Base-by-base conservation (phyloP, 2,329 filamentous ascomycete genomes). In the Cercospora beticola region DNA sequence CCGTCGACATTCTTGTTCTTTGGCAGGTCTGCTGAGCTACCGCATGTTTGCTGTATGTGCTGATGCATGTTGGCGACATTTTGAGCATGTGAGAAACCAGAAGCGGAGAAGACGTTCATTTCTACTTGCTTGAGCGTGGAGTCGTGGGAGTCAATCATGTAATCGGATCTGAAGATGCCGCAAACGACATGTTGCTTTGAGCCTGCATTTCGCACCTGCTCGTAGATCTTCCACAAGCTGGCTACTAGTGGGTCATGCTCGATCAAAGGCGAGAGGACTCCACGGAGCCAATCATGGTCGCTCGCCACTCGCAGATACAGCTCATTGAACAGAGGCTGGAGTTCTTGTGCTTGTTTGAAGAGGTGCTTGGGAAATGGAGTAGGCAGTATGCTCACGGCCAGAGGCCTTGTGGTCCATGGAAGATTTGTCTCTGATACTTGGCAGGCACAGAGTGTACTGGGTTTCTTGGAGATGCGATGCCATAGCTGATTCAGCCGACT, bases 251-350 rank as follows among this genome's bases (percentile, higher is more conserved):
- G 73, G 33, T 82, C 80, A 3, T 74, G 71, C 10, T 76, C 71
- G 6, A 79, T 73, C 7, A 82, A 68, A 18, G 78, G 74, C 26
- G 70, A 65, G 2, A 82, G 75, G 0, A 77, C 73, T 4, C 71
- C 61, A 18, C 75, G 73, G 0, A 83, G 74, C 80, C 80, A 83
- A 1, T 74, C 68, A 28, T 79, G 76, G 71, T 83, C 80, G 54
- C 78, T 74, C 1, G 72, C 89, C 81, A 78, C 87, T 81, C 67
- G 87, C 82, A 79, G 73, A 62, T 82, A 83, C 3, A 82, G 75
- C 85, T 88, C 74, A 82, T 86, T 74, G 85, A 84, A 82, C 85
- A 88, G 77, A 82, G 85, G 79, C 87, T 90, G 78, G 81, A 90
- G 72, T 81, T 85, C 67, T 85, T 81, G 26, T 84, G 85, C 80